Evolutionary conservation across 202 grass and related monocot species (phyloP).

Genomic region (Musa balbisiana): DNA sequence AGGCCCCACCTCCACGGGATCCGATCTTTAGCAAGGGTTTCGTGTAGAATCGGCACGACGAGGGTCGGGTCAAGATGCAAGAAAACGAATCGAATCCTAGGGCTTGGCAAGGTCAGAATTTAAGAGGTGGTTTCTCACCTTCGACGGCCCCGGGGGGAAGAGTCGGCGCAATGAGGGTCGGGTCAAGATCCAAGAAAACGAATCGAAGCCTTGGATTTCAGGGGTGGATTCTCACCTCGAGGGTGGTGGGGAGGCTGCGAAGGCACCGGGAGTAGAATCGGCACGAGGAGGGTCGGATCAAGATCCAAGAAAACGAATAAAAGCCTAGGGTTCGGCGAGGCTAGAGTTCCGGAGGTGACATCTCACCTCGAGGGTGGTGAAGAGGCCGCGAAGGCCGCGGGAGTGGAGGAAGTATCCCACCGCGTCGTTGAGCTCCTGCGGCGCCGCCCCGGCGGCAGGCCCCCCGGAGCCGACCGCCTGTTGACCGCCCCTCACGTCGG

Average conservation of each 20-base stretch:
- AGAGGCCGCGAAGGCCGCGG: conserved; percentile 58
- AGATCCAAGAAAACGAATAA: not conserved
- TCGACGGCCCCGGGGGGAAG: conserved; percentile 12
- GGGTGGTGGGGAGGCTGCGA: not conserved
- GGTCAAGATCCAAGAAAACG: not conserved
- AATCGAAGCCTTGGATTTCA: not conserved
- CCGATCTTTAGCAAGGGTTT: no score
- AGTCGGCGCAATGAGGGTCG: no score
- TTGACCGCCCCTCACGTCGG: conserved; percentile 63
- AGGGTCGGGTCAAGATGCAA: not conserved
- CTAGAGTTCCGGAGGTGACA: not conserved
- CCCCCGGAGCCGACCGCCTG: conserved; percentile 38
- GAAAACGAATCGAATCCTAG: conserved; percentile 8
- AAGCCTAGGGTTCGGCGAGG: conserved; percentile 18
- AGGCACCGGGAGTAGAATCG: no score
- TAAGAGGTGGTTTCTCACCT: conserved; percentile 30
- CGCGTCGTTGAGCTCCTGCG: conserved; percentile 44
- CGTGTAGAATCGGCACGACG: no score
- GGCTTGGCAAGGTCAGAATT: not conserved
- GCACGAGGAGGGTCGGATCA: no score
- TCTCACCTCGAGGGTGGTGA: conserved; percentile 63
- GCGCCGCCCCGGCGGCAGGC: not conserved
- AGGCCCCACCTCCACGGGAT: no score
- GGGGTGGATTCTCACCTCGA: not conserved
- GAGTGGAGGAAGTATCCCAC: conserved; percentile 58